Evolutionary conservation across 306 rosid genomes (phyloP).

Genomic region (Quercus engelmannii): DNA sequence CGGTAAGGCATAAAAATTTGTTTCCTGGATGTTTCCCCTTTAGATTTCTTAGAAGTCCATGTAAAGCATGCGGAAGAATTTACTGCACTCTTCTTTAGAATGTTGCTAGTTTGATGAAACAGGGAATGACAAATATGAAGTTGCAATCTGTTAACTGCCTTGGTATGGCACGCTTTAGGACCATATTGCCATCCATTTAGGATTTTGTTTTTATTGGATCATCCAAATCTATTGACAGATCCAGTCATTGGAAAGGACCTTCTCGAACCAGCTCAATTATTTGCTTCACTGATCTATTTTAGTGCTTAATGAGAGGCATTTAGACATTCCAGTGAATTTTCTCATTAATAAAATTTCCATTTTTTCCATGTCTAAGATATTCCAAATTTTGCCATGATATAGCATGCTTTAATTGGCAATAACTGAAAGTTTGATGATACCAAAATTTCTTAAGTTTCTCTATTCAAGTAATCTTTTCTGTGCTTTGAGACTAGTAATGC

Average conservation of each 20-base stretch:
- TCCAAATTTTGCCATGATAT: neutral
- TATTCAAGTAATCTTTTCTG: neutral
- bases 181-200: neutral
- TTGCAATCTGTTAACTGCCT: neutral
- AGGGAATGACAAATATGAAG: neutral
- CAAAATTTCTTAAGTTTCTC: neutral
- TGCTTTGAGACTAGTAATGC: neutral
- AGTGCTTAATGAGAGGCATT: neutral
- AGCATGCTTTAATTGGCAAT: neutral
- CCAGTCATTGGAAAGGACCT: neutral
- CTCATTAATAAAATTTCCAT: neutral
- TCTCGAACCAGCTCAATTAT: neutral
- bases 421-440: neutral
- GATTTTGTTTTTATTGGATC: neutral
- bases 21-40: constrained; percentile 9
- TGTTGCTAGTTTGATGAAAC: no score
- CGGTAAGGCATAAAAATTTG: constrained; percentile 51
- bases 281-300: neutral
- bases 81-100: neutral
- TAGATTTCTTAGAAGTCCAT: neutral
- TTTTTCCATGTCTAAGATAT: neutral
- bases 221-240: constrained; percentile 20
- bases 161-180: neutral
- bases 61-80: constrained; percentile 1
- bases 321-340: neutral